Evolutionary conservation across 345 rosid genomes (phyloP).

Genomic region (Melaleuca quinquenervia): DNA sequence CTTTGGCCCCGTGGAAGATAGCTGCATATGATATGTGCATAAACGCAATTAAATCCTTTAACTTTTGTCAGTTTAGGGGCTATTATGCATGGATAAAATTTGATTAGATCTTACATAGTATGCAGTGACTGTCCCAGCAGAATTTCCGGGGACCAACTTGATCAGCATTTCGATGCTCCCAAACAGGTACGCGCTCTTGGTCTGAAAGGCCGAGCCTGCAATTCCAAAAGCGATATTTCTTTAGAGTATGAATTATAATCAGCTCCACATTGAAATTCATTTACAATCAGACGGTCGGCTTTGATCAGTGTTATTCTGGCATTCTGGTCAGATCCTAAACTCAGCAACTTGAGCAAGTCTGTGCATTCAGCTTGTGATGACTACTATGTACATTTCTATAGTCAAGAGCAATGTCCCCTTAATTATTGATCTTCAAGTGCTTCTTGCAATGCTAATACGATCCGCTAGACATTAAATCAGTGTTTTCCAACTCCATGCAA

Average conservation of each 20-base stretch:
- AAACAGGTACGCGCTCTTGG: background rate
- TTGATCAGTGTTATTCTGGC: background rate
- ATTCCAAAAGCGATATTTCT: background rate
- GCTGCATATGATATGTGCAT: background rate
- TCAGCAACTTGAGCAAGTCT: background rate
- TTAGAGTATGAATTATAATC: background rate
- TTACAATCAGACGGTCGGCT: background rate
- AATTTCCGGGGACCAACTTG: slow-evolving; percentile 8
- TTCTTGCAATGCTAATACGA: background rate
- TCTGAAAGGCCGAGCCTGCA: slow-evolving; percentile 9
- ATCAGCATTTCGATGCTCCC: slow-evolving; percentile 9
- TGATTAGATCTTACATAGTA: slow-evolving; percentile 1
- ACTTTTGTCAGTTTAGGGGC: background rate
- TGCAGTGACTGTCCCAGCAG: slow-evolving; percentile 13
- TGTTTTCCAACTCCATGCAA: too few relatives aligned
- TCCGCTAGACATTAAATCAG: too few relatives aligned
- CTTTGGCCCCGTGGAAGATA: slow-evolving; percentile 2
- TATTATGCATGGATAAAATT: background rate
- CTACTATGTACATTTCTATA: background rate
- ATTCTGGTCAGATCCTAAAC: background rate
- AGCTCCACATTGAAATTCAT: background rate
- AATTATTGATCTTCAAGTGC: background rate
- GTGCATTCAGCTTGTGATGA: background rate
- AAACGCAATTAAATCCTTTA: background rate
- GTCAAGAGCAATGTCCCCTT: too few relatives aligned